Evolutionary conservation across 2,329 filamentous ascomycete species (phyloP), one percentile per base, ranked within the genome.

Genomic region (Cladophialophora immunda): DNA sequence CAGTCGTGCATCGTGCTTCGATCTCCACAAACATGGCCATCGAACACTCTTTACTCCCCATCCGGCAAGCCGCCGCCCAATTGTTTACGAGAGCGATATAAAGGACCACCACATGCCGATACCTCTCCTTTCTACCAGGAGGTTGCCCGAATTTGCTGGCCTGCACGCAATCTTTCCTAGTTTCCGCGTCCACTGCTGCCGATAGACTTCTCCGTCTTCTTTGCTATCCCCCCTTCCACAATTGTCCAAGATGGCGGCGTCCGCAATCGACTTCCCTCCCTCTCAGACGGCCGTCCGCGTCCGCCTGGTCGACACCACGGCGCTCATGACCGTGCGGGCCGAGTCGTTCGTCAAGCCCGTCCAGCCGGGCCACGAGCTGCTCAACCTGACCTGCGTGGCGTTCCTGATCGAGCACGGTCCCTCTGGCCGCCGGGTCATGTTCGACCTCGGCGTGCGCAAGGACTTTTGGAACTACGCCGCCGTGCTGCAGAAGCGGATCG

Each of bases 401-500:
- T 71, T 69, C 55, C 57, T 71, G 29, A 58, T 71, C 32, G 65
- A 69, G 29, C 66, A 68, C 52, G 62, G 53, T 17, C 30, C 66
- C 1, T 64, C 66, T 13, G 58, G 58, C 8, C 45, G 53, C 9
- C 68, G 66, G 25, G 25, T 75, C 34, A 66, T 75, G 55, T 78
- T 77, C 63, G 76, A 79, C 56, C 71, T 79, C 4, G 75, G 76
- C 2, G 68, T 77, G 13, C 74, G 74, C 56, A 76, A 74, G 29
- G 76, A 76, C 41, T 75, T 71, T 47, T 68, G 75, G 58, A 75
- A 70, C 55, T 50, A 62, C 25, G 38, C 65, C 13, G 66, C 68
- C 15, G 41, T 54, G 30, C 38, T 70, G 2, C 58, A 65, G 50
- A 50, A 68, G 30, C 54, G 66, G 4, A 59, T 68, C 15, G 64